Base-by-base conservation (phyloP, 495 filamentous ascomycete genomes). In the Endocarpon pusillum region DNA sequence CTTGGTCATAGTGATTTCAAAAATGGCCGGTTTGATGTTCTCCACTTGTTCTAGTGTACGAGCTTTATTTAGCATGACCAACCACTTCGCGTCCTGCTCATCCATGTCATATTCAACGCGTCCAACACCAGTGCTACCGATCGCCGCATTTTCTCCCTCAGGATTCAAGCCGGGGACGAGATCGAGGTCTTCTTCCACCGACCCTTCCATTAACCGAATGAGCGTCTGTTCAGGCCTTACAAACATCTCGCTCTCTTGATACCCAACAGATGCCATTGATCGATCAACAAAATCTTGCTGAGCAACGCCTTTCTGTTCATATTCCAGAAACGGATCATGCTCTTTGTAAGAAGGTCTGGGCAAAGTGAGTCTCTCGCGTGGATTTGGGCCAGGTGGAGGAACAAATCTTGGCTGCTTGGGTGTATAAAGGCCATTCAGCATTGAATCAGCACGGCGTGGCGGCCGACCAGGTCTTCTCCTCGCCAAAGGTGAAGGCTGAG, bases 41-140 rank as follows among this genome's bases (percentile, higher is more conserved):
- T 86, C 80, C 15, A 81, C 67, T 22, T 77, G 71, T 37, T 77
- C 65, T 2, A 64, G 59, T 46, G 75, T 76, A 22, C 91, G 70
- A 38, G 78, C 72, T 4, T 58, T 55, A 46, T 99, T 99, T 42
- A 82, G 71, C 26, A 70, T 69, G 36, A 91, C 78, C 17, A 99
- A 61, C 89, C 91, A 96, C 56, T 85, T 80, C 35, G 91, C 85
- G 50, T 99, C 89, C 48, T 99, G 89, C 54, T 96, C 89, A 47
- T 99, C 89, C 89, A 99, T 96, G 44, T 99, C 89, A 45, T 99
- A 99, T 45, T 99, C 89, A 25, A 94, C 89, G 21, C 82, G 71
- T 24, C 83, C 80, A 19, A 81, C 67, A 1, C 52, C 58, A 10
- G 53, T 39, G 9, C 51, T 46, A 24, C 53, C 57, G 18, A 58